phyloP scores from a whole-genome alignment of 441 rosid genomes.

The Brassica hybrid region DNA sequence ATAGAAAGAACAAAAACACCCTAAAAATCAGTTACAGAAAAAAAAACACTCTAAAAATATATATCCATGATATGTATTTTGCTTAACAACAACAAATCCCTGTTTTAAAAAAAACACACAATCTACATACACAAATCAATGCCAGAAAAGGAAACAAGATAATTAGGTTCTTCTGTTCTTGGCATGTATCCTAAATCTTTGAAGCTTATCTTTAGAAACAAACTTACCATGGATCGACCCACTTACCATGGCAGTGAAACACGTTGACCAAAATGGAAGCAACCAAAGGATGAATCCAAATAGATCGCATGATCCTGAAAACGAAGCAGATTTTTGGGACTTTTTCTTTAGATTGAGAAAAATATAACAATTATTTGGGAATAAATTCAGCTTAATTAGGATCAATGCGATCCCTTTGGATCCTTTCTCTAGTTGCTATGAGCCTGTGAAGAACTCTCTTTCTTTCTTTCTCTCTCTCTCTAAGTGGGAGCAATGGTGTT shows the following conservation, averaged over 20 bases:
- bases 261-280: conserved; percentile 47
- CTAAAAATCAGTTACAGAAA: neutral
- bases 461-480: conserved; percentile 14
- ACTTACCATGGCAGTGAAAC: neutral
- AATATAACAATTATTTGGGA: neutral
- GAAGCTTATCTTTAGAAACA: conserved; percentile 36
- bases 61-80: neutral
- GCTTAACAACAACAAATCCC: neutral
- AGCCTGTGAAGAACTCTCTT: conserved; percentile 32
- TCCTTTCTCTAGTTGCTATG: conserved; percentile 71
- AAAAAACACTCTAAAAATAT: neutral
- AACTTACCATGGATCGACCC: conserved; percentile 21
- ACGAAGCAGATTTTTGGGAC: neutral
- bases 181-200: conserved; percentile 25
- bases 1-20: neutral
- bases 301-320: conserved; percentile 96
- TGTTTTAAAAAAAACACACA: neutral
- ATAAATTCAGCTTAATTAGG: conserved; percentile 45
- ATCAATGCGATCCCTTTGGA: conserved; percentile 99
- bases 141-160: neutral
- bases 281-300: conserved; percentile 91
- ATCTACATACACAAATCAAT: conserved; percentile 9
- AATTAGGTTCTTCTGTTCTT: conserved; percentile 2
- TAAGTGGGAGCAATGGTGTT: conserved; percentile 42
- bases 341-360: conserved; percentile 15